Percentiles rank a stretch among this genome's conserved stretches.
Conservation (phyloP, 176 grass and related monocot genomes). For the Musa itinerans region DNA sequence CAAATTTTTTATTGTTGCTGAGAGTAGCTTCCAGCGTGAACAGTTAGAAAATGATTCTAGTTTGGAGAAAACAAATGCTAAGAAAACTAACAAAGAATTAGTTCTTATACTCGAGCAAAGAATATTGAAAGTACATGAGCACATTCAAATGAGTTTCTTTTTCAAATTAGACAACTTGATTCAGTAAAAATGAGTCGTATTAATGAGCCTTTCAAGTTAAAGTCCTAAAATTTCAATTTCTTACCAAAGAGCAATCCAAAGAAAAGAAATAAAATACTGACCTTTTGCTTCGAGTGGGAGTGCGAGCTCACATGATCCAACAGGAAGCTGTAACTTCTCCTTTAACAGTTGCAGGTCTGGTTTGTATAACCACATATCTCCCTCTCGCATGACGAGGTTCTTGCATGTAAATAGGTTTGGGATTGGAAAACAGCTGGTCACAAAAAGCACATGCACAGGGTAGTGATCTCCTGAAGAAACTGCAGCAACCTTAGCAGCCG, state of each 20-base stretch:
- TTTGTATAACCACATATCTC: not conserved
- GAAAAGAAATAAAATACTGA: not conserved
- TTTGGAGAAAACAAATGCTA: not conserved
- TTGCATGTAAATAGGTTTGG: slow-evolving; percentile 11
- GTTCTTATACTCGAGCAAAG: not conserved
- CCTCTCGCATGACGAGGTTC: not conserved
- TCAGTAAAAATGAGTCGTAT: too few species aligned
- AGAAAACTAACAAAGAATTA: not conserved
- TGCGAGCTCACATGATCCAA: slow-evolving; percentile 9
- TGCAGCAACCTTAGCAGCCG: not conserved
- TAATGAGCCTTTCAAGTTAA: not conserved
- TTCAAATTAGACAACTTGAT: too few species aligned
- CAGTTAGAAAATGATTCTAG: not conserved
- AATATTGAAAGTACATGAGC: too few species aligned
- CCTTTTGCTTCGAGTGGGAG: slow-evolving; percentile 1
- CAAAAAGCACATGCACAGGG: slow-evolving; percentile 6
- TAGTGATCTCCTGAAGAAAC: not conserved
- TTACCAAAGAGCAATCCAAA: not conserved
- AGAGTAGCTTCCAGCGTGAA: not conserved
- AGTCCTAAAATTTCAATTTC: not conserved
- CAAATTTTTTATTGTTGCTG: too few species aligned
- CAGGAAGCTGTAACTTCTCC: slow-evolving; percentile 3
- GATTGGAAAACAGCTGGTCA: slow-evolving; percentile 3
- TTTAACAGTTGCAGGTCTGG: not conserved
- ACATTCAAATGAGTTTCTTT: too few species aligned